Base-by-base conservation (phyloP, 2,329 filamentous ascomycete genomes). In the Penicillium hesseltinei region DNA sequence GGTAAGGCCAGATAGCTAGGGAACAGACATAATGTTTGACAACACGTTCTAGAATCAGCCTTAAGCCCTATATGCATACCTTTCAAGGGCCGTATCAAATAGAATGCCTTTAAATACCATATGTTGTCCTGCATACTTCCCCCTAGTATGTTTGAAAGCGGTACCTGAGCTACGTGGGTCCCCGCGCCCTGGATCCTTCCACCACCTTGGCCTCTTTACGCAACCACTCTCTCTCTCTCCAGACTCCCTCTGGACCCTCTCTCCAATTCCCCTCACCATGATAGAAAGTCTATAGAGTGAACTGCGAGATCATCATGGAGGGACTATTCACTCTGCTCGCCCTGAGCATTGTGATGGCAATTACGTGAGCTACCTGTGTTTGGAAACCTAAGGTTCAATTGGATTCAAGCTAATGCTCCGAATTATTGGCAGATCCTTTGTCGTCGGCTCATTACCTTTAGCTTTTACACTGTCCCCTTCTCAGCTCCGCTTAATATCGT, bases 391-490 rank as follows among this genome's bases (percentile, higher is more conserved):
- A 46, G 27, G 17, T 17, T 27, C 31, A 51, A 29, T 25, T 27
- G 21, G 17, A 36, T 21, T 9, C 21, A 49, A 42, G 47, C 59
- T 62, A 52, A 62, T 47, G 7, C n/a, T 43, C 11, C 31, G n/a
- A 31, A 13, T 58, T 48, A 48, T 46, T 48, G 33, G n/a, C 43
- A 97, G 93, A 69, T 97, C 94, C 58, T 97, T 97, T 74, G 83
- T 96, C 55, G 92, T 93, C 66, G 94, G 94, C 76, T 89, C 91
- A 65, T 81, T 99, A 63, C 94, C 94, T 38, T 82, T 99, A 50
- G 92, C 91, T 57, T 90, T 99, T 80, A 85, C 88, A 56, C 83
- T 99, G 27, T 93, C 92, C 31, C 87, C 89, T 59, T 90, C 91
- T 43, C 91, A 96, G 74, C 80, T 97, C 56, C 88, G 93, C 70